Evolutionary conservation across 306 rosid genomes (phyloP).

Genomic region (Phaseolus lunatus): DNA sequence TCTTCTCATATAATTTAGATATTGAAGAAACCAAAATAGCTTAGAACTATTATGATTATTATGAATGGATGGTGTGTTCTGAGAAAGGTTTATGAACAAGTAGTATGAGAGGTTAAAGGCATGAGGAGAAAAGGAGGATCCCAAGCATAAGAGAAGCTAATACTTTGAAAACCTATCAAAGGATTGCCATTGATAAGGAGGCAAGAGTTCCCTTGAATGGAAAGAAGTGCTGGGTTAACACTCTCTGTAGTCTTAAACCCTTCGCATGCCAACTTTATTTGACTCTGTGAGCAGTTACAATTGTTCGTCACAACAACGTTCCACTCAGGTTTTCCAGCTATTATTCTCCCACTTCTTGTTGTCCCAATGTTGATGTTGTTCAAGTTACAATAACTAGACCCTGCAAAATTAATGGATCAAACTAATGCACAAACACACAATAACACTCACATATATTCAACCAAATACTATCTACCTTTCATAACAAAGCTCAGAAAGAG

Average conservation of each 20-base stretch:
- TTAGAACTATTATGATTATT: too few species aligned
- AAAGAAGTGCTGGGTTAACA: conserved; percentile 45
- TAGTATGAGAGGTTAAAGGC: conserved; percentile 38
- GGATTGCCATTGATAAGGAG: conserved; percentile 50
- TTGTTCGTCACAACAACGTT: conserved; percentile 59
- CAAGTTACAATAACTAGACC: conserved; percentile 46
- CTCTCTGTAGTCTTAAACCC: conserved; percentile 51
- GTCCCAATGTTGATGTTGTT: conserved; percentile 57
- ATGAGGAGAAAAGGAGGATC: conserved; percentile 55
- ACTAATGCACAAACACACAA: neutral
- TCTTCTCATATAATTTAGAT: too few species aligned
- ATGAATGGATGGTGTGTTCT: too few species aligned
- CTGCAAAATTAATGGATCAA: conserved; percentile 41
- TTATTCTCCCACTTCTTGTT: conserved; percentile 51
- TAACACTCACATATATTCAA: neutral
- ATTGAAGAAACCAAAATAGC: too few species aligned
- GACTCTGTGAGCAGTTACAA: conserved; percentile 51
- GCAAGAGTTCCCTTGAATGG: conserved; percentile 43
- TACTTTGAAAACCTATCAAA: conserved; percentile 32
- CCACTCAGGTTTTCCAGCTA: conserved; percentile 60
- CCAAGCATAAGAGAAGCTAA: conserved; percentile 63
- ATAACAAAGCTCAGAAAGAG: conserved; percentile 33
- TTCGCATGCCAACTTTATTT: conserved; percentile 42
- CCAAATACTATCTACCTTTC: conserved; percentile 36
- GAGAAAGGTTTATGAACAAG: neutral